Evolutionary conservation across 2,329 filamentous ascomycete genomes (phyloP).

Genomic region (Colletotrichum somersetense): DNA sequence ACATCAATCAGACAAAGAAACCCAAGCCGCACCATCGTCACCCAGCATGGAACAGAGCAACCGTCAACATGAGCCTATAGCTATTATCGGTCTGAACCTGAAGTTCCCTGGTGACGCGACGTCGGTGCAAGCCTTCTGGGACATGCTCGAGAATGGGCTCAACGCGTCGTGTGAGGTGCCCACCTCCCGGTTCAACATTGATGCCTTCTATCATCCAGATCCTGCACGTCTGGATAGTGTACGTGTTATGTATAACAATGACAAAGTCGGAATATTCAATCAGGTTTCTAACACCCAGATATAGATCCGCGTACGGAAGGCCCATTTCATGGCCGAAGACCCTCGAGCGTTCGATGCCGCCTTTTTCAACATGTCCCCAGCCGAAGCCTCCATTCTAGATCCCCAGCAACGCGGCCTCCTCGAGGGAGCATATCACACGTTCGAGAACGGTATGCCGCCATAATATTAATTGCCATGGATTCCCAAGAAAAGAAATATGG

Average conservation of each 20-base stretch:
- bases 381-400: conserved; percentile 51
- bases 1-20: too few species aligned
- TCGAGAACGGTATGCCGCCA: conserved; percentile 60
- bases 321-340: conserved; percentile 28
- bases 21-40: neutral
- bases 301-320: too few species aligned
- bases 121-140: conserved; percentile 23
- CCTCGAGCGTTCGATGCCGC: conserved; percentile 24
- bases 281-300: too few species aligned
- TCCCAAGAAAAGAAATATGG: conserved; percentile 48
- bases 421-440: conserved; percentile 62
- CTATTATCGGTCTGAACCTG: conserved; percentile 44
- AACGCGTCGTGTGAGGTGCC: conserved; percentile 7
- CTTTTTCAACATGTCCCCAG: conserved; percentile 34
- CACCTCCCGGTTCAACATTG: conserved; percentile 15
- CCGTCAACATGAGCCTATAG: conserved; percentile 37
- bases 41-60: neutral
- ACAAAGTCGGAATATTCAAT: too few species aligned
- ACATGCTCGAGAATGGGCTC: conserved; percentile 1
- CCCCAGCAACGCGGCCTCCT: conserved; percentile 65
- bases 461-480: conserved; percentile 56
- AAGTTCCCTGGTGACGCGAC: conserved; percentile 42
- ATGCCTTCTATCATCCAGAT: conserved; percentile 25
- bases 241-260: neutral
- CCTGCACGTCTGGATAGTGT: conserved; percentile 23